Percentiles rank a stretch among this genome's conserved stretches.
Conservation (phyloP, 2,329 filamentous ascomycete species). For the Cladorrhinum sp. region DNA sequence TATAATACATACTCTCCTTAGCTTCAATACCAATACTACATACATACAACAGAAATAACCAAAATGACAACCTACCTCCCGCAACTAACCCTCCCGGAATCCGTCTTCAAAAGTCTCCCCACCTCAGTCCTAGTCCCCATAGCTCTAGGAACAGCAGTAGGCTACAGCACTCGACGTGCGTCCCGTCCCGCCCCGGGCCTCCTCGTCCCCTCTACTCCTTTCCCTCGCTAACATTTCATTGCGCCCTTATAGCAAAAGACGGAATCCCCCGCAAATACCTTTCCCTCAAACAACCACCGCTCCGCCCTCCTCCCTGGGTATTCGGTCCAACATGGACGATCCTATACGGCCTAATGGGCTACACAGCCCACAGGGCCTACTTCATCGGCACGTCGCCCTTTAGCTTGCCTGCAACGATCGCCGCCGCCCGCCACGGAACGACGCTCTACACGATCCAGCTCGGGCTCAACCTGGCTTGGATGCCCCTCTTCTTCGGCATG, state of each 20-base stretch:
- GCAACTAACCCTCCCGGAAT: constrained; percentile 69
- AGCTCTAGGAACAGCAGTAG: constrained; percentile 68
- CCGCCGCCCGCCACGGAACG: constrained; percentile 63
- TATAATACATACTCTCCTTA: background rate
- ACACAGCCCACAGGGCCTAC: constrained; percentile 77
- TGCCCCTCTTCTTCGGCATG: constrained; percentile 85
- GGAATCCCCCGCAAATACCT: constrained; percentile 55
- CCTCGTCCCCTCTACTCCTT: background rate
- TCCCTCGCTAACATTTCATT: constrained; percentile 1
- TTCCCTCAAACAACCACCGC: constrained; percentile 64
- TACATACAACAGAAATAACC: constrained; percentile 26
- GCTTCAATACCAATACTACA: background rate
- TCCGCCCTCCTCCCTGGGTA: constrained; percentile 57
- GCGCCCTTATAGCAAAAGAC: constrained; percentile 50
- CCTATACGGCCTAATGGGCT: constrained; percentile 80
- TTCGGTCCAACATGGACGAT: constrained; percentile 66
- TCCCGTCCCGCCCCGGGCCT: no score
- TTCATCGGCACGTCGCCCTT: constrained; percentile 58
- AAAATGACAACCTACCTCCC: constrained; percentile 76
- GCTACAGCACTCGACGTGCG: constrained; percentile 65
- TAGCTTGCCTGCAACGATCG: constrained; percentile 46
- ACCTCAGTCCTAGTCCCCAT: constrained; percentile 74
- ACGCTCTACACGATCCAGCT: constrained; percentile 85
- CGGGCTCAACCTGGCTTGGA: constrained; percentile 82
- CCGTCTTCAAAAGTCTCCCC: constrained; percentile 69